Evolutionary conservation across 2,329 filamentous ascomycete genomes (phyloP), one percentile per base, ranked within the genome.

Genomic region (Malbranchea zuffiana): DNA sequence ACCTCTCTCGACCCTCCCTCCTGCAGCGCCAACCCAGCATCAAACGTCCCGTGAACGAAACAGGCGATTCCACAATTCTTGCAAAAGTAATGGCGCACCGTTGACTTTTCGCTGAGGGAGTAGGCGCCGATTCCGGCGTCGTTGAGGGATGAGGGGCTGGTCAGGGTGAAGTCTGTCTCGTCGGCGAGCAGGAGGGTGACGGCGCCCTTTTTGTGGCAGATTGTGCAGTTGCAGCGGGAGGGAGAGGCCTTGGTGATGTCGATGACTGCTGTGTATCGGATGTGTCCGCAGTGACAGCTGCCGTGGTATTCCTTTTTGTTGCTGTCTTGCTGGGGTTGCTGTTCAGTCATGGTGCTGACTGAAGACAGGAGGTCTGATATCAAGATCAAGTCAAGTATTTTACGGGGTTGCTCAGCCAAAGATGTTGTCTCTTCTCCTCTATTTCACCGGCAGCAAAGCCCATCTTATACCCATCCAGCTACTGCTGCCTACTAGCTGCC

Each of bases 241-340:
- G 31, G 13, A 7, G n/a, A 3, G 21, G 30, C 15, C 36, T 49
- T 21, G 47, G 41, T 2, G 32, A 20, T 19, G 36, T 52, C 29
- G 38, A 46, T 7, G 36, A 48, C 30, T 44, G 39, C 37, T 17
- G 41, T 25, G 35, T 44, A 44, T 18, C 34, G 40, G 16, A 42
- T 24, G 30, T 35, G 35, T 24, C 40, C 40, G 27, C 43, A 44
- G 40, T 44, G 43, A 31, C 43, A 44, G 40, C 43, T 28, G 31
- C 43, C 40, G 3, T 24, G 36, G 37, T 42, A 43, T 16, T 23
- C 12, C 25, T 35, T 36, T 25, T 35, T 24, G 21, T 1, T 23
- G 30, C 18, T 7, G 16, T 15, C 8, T 5, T 5, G 11, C 11
- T 12, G 6, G 32, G 26, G 29, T 13, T 38, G 19, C 13, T 26